Evolutionary conservation across 768 basidiomycete species (phyloP), one percentile per base, ranked within the genome.

Genomic region (Leccinellum rugosiceps): DNA sequence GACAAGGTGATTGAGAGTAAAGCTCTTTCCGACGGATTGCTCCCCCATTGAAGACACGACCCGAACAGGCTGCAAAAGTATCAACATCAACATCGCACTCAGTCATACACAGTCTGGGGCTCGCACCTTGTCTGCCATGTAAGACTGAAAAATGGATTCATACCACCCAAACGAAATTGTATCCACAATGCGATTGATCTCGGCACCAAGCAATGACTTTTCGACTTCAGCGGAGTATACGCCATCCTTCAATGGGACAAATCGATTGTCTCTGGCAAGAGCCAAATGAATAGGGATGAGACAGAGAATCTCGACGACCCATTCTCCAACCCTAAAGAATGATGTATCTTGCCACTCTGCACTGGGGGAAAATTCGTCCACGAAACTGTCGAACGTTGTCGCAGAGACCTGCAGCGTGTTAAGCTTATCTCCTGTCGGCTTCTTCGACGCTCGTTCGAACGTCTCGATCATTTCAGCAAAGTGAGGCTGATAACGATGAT

Each of bases 31-130:
- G 1, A 86, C 83, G 0, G 83, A 85, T 66, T 85, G 85, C 63
- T 85, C 84, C 6, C 83, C 84, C 84, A 86, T 86, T 1, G 84
- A 86, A 0, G 85, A 85, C 2, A 86, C 83, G 4, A 85, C 84
- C 52, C 79, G 81, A 15, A 86, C 85, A 10, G 82, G 81, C 81
- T 85, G 53, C 14, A 21, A 51, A 55, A 41, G 26, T 3, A 11
- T 0, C 1, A 60, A 47, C 35, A 41, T 54, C 1, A 52, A 31
- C 11, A 44, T 3, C 25, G 1, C 10, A 30, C 6, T 4, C 0
- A 17, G 19, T 38, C 21, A 10, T 32, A 4, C 6, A 19, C 17
- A 9, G 41, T n/a, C 2, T n/a, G 1, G 46, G 21, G 3, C 32
- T 26, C 55, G 50, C 25, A 78, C 83, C 76, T 82, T 86, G 35